Evolutionary conservation across 225 moss, liverwort and hornwort species (phyloP).

Genomic region (Ulota crispa): DNA sequence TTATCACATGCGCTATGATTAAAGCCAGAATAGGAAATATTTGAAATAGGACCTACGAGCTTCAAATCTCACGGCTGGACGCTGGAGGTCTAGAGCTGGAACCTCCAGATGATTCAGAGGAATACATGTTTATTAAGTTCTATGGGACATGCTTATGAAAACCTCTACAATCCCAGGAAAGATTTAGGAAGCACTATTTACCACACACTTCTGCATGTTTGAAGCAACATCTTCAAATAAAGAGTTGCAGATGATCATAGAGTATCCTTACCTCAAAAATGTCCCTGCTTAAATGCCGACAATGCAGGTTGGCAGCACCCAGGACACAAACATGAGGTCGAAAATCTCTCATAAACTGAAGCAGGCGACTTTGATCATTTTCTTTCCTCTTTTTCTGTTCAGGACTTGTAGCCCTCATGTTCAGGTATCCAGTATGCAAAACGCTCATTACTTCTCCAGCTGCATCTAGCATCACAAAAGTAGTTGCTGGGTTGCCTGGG

Average conservation of each 20-base stretch:
- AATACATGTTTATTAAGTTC: neutral
- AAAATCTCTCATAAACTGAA: conserved; percentile 81
- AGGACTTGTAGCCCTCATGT: conserved; percentile 61
- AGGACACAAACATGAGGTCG: conserved; percentile 92
- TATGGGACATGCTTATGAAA: neutral
- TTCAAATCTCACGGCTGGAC: neutral
- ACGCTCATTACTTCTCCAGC: conserved; percentile 92
- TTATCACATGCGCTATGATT: neutral
- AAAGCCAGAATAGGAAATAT: neutral
- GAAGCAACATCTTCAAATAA: conserved; percentile 6
- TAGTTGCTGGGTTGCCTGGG: conserved; percentile 94
- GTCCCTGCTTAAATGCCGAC: conserved; percentile 61
- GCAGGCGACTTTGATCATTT: conserved; percentile 70
- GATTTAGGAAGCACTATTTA: neutral
- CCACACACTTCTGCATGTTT: neutral
- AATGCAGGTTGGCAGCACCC: conserved; percentile 85
- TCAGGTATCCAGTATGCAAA: conserved; percentile 86
- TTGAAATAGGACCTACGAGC: neutral
- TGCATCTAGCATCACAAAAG: conserved; percentile 96
- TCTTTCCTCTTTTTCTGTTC: conserved; percentile 78
- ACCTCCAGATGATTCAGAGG: conserved; percentile 3
- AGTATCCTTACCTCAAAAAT: conserved; percentile 69
- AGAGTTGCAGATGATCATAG: neutral
- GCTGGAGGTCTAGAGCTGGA: conserved; percentile 1
- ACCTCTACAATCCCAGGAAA: neutral